A percentile compares a stretch with the other conserved stretches of the same genome.
Evolutionary conservation across 2,329 filamentous ascomycete species (phyloP).

Genomic region (Xylariaceae sp.): DNA sequence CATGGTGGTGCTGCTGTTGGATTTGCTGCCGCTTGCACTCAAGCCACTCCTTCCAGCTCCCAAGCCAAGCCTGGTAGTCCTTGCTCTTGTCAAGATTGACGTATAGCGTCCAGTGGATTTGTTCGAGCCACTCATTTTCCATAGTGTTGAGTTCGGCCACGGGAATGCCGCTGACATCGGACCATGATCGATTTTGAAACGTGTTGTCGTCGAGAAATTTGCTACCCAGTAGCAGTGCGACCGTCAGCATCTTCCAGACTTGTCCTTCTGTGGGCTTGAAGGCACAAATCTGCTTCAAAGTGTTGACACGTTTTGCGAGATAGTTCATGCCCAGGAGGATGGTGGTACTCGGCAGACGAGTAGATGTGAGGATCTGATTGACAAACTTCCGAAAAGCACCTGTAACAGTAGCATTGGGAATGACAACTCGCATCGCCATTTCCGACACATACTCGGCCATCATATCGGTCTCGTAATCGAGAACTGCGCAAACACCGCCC

Average conservation of each 20-base stretch:
- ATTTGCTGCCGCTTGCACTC: slow-evolving; percentile 39
- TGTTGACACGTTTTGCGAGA: slow-evolving; percentile 76
- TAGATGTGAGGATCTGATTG: slow-evolving; percentile 83
- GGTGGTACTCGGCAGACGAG: slow-evolving; percentile 82
- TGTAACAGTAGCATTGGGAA: slow-evolving; percentile 51
- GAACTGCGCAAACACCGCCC: slow-evolving; percentile 85
- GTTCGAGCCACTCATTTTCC: slow-evolving; percentile 82
- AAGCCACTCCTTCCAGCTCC: slow-evolving; percentile 56
- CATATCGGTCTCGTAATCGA: slow-evolving; percentile 94
- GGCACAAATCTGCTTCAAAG: slow-evolving; percentile 54
- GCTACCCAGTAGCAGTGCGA: slow-evolving; percentile 80
- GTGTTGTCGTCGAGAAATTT: slow-evolving; percentile 97
- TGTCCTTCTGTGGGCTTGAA: slow-evolving; percentile 63
- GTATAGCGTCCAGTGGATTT: slow-evolving; percentile 81
- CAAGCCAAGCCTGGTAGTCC: slow-evolving; percentile 61
- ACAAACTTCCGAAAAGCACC: slow-evolving; percentile 87
- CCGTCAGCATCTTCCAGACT: slow-evolving; percentile 83
- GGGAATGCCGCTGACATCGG: slow-evolving; percentile 86
- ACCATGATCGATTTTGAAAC: slow-evolving; percentile 96
- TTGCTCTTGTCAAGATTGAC: slow-evolving; percentile 76
- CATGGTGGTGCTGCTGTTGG: slow-evolving; percentile 35
- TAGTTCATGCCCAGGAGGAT: slow-evolving; percentile 90
- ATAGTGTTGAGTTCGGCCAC: slow-evolving; percentile 79
- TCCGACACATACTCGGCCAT: slow-evolving; percentile 95
- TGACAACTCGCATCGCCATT: slow-evolving; percentile 64